Base-by-base conservation (phyloP, 305 asterid genomes). In the Rubia occidens region DNA sequence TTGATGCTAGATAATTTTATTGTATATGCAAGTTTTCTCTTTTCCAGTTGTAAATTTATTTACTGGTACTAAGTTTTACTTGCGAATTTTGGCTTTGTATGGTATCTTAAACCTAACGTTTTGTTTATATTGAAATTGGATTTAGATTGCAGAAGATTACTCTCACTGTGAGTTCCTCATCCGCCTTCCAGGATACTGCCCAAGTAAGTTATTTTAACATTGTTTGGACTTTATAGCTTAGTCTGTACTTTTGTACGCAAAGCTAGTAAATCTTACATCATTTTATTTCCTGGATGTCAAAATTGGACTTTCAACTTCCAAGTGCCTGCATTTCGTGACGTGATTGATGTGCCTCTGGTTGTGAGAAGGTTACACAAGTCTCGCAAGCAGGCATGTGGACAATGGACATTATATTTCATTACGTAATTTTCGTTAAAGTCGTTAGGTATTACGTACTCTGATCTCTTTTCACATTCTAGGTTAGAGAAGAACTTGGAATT, bases 301-400 rank as follows among this genome's bases (percentile, higher is more conserved):
- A 61, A 64, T 35, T 75, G 49, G 39, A 60, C 29, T 35, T 67
- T 42, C 86, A 85, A 60, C 49, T 26, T 24, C 20, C 32, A 45
- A 74, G 99, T 95, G 99, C 99, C 99, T 61, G 99, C 99, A 76
- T 95, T 91, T 72, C 95, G 97, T 40, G 99, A 95, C 81, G 89
- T 88, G 71, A 78, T 91, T 79, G 99, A 95, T 66, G 96, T 95
- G 68, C 97, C 99, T 60, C 83, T 95, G 84, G 99, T 95, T 3
- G 99, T 95, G 66, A 89, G 97, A 82, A 89, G 98, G 80, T 73
- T 89, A 84, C 97, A 91, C 88, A 91, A 78, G 82, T 64, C 90
- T 37, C 89, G 90, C 26, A 85, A 77, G 74, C 95, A 89, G 96
- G 99, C 87, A 81, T 71, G 69, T 3, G 49, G 65, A 51, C 68